Evolutionary conservation across 208 protist species (phyloP).

Genomic region (Sergeia podlipaevii): DNA sequence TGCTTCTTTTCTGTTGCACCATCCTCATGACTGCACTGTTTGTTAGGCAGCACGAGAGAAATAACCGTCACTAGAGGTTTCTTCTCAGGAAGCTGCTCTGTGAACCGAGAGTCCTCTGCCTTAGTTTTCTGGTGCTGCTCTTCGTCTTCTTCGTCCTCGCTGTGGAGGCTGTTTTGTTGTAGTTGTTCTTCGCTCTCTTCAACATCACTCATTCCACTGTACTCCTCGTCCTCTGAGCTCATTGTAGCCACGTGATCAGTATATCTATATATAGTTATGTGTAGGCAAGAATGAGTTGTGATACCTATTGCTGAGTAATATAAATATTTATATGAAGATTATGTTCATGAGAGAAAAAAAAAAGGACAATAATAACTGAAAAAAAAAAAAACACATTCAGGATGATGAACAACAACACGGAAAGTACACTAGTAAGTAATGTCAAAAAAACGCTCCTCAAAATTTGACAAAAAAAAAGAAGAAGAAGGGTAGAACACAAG

Average conservation of each 20-base stretch:
- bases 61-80: neutral
- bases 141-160: constrained; percentile 1
- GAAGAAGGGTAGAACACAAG: constrained; percentile 2
- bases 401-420: too few species aligned
- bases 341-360: neutral
- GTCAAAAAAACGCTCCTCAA: neutral
- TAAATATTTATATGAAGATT: constrained; percentile 6
- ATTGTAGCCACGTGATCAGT: neutral
- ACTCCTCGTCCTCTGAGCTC: constrained; percentile 9
- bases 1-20: neutral
- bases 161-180: neutral
- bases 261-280: too few species aligned
- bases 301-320: constrained; percentile 1
- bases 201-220: neutral
- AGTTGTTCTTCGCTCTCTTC: neutral
- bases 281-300: constrained; percentile 3
- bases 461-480: too few species aligned
- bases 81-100: constrained; percentile 7
- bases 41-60: constrained; percentile 2
- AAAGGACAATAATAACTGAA: constrained; percentile 1
- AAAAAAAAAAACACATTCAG: too few species aligned
- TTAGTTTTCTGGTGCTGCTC: constrained; percentile 7
- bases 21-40: neutral
- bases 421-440: constrained; percentile 2
- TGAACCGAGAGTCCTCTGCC: constrained; percentile 9